These are phyloP conservation scores for Leishmania tropica DNA, from an alignment of 208 protist genomes.

Conservation along the genomic window DNA sequence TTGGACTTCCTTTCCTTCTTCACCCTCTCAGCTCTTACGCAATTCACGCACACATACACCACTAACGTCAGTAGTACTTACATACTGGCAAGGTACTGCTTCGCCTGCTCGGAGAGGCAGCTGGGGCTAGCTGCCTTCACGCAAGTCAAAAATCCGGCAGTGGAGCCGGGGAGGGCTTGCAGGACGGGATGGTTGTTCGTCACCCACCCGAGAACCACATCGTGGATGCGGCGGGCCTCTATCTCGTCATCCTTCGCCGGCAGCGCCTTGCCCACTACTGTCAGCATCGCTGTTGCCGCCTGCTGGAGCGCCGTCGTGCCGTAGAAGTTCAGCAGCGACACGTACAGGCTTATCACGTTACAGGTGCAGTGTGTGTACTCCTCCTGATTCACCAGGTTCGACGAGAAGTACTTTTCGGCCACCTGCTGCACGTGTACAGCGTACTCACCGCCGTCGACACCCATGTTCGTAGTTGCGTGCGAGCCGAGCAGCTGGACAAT, in stretches of 20 bases:
- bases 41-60: background rate
- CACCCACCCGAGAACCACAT: conserved; percentile 72
- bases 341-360: conserved; percentile 71
- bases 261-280: conserved; percentile 47
- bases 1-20: too few relatives aligned
- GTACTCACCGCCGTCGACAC: conserved; percentile 48
- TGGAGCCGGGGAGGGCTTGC: conserved; percentile 23
- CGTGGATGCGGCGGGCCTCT: conserved; percentile 75
- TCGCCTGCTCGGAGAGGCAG: conserved; percentile 54
- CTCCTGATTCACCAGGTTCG: conserved; percentile 31
- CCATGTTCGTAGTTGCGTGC: conserved; percentile 24
- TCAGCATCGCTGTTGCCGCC: conserved; percentile 38
- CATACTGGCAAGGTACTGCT: conserved; percentile 56
- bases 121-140: conserved; percentile 44
- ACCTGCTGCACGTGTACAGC: conserved; percentile 44
- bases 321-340: conserved; percentile 63
- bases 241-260: conserved; percentile 75
- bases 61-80: background rate
- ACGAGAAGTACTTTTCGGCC: conserved; percentile 44
- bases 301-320: conserved; percentile 26
- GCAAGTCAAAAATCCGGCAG: conserved; percentile 38
- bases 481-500: conserved; percentile 62
- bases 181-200: conserved; percentile 51
- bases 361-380: conserved; percentile 61
- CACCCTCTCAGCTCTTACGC: background rate